Evolutionary conservation across 768 basidiomycete species (phyloP).

Genomic region (Auriscalpium orientale): DNA sequence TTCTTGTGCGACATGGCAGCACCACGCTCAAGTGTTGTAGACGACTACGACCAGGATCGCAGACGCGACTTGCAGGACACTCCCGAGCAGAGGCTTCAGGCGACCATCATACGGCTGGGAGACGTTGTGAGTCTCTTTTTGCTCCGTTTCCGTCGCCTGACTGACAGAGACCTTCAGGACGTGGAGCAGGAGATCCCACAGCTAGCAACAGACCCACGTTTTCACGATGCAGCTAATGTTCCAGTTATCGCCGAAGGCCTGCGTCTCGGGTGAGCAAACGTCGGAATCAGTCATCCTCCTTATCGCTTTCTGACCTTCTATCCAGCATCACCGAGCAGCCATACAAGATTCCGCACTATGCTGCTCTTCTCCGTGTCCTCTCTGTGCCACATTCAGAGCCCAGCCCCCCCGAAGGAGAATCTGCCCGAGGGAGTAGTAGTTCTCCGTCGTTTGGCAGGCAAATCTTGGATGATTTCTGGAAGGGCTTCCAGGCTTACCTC

Average conservation of each 20-base stretch:
- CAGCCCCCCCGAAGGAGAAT: neutral
- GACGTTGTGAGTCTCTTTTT: constrained; percentile 59
- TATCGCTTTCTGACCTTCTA: constrained; percentile 5
- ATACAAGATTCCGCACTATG: constrained; percentile 88
- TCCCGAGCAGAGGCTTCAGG: constrained; percentile 65
- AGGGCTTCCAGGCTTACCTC: constrained; percentile 81
- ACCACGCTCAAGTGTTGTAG: constrained; percentile 25
- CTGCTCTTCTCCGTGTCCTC: constrained; percentile 67
- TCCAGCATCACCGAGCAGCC: constrained; percentile 83
- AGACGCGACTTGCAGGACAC: constrained; percentile 59
- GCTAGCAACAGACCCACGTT: constrained; percentile 57
- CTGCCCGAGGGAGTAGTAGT: constrained; percentile 31
- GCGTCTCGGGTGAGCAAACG: constrained; percentile 49
- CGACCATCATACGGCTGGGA: constrained; percentile 62
- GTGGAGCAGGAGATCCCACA: constrained; percentile 60
- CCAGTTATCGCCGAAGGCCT: constrained; percentile 65
- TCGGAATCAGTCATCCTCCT: neutral
- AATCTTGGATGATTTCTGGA: constrained; percentile 84
- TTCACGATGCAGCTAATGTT: constrained; percentile 50
- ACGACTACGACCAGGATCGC: constrained; percentile 55
- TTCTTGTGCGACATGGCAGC: neutral
- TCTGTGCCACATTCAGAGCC: constrained; percentile 30
- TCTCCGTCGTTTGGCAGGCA: constrained; percentile 53
- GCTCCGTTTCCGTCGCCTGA: neutral
- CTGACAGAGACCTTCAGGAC: constrained; percentile 37